phyloP scores from a whole-genome alignment of 106 monocot species.

The Amphibolis antarctica region DNA sequence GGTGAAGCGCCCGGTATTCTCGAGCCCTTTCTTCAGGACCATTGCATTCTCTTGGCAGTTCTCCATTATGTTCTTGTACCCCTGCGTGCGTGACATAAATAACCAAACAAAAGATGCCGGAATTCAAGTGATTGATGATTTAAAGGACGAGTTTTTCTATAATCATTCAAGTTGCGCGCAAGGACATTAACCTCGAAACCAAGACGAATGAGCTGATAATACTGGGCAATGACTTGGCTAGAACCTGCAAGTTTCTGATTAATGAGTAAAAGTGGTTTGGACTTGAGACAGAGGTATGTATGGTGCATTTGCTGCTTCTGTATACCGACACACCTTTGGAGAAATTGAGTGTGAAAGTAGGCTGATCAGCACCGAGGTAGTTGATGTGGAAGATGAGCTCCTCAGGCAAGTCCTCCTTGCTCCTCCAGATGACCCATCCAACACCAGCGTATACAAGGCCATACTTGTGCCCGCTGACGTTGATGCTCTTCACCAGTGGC shows the following conservation, averaged over 20 bases:
- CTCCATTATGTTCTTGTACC: conserved; percentile 86
- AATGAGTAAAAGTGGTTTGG: not conserved
- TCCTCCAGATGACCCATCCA: conserved; percentile 88
- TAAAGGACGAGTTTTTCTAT: not conserved
- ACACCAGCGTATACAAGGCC: conserved; percentile 84
- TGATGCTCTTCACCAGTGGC: conserved; percentile 82
- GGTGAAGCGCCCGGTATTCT: conserved; percentile 56
- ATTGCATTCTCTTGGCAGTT: conserved; percentile 77
- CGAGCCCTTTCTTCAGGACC: conserved; percentile 56
- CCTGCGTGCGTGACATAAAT: conserved; percentile 19
- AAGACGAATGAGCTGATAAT: conserved; percentile 87
- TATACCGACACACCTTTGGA: conserved; percentile 43
- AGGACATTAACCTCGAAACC: conserved; percentile 49
- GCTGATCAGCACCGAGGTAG: conserved; percentile 81
- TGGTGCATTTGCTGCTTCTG: not conserved
- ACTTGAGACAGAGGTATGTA: not conserved
- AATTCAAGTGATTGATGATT: not conserved
- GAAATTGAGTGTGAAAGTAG: conserved; percentile 93
- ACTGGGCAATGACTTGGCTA: conserved; percentile 88
- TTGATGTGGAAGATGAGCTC: conserved; percentile 94
- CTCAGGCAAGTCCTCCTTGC: conserved; percentile 79
- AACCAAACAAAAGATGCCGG: not conserved
- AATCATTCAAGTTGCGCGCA: no score
- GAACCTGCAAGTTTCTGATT: conserved; percentile 33
- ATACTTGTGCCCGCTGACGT: conserved; percentile 92